Conservation (phyloP, 768 basidiomycete species). For the Porphyrellus cyaneotinctus region DNA sequence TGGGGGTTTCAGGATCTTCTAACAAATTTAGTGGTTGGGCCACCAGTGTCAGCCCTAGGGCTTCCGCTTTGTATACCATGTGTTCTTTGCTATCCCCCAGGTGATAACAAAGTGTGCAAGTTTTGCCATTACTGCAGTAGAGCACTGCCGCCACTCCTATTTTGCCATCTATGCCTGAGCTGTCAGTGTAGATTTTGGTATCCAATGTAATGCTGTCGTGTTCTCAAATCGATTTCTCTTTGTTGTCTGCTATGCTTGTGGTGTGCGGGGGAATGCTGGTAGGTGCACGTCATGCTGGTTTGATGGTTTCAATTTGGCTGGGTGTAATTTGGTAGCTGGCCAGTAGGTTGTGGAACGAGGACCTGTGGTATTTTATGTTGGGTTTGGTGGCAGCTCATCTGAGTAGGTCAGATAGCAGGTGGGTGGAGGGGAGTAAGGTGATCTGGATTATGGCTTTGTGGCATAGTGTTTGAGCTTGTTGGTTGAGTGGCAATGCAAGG, state of each 20-base stretch:
- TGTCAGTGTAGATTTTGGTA: background rate
- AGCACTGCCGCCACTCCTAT: background rate
- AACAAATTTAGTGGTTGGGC: background rate
- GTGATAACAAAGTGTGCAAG: background rate
- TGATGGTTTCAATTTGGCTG: too few relatives aligned
- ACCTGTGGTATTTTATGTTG: background rate
- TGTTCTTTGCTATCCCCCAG: background rate
- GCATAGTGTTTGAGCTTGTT: background rate
- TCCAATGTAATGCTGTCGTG: background rate
- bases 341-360: background rate
- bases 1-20: background rate
- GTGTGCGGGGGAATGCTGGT: background rate
- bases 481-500: background rate
- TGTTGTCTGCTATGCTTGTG: background rate
- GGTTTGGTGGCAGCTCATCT: background rate
- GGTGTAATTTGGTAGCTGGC: too few relatives aligned
- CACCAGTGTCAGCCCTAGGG: background rate
- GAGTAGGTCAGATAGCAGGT: background rate
- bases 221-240: background rate
- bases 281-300: too few relatives aligned
- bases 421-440: background rate
- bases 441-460: background rate
- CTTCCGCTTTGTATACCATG: background rate
- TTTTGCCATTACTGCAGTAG: rapidly evolving
- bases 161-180: background rate